Evolutionary conservation across 176 grass and related monocot genomes (phyloP).

Genomic region (Bonia amplexicaulis): DNA sequence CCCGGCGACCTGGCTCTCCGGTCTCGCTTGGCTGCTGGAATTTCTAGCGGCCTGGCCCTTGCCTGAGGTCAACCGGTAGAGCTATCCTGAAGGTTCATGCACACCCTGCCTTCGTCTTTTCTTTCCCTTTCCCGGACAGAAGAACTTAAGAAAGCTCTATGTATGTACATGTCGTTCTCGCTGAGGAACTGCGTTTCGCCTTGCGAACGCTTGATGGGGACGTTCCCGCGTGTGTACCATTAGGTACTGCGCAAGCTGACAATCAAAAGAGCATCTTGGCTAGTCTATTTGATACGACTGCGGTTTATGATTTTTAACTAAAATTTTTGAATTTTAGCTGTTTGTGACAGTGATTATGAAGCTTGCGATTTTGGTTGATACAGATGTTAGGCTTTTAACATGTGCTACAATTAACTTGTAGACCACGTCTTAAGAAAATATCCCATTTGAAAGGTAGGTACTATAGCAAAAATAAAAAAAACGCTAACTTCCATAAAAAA

Average conservation of each 20-base stretch:
- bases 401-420: too few relatives aligned
- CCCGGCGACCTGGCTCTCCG: neutral
- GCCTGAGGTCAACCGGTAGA: neutral
- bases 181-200: neutral
- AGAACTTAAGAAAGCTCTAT: neutral
- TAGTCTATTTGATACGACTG: too few relatives aligned
- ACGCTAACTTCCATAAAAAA: too few relatives aligned
- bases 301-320: too few relatives aligned
- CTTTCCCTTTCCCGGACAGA: neutral
- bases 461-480: too few relatives aligned
- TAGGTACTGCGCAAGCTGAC: neutral
- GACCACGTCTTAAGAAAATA: too few relatives aligned
- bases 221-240: neutral
- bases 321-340: too few relatives aligned
- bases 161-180: slow-evolving; percentile 1
- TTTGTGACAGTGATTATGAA: too few relatives aligned
- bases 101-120: neutral
- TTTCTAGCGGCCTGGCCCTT: neutral
- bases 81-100: neutral
- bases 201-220: neutral
- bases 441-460: too few relatives aligned
- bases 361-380: too few relatives aligned
- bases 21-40: slow-evolving; percentile 27
- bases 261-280: neutral
- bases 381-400: too few relatives aligned